A percentile compares a stretch with the other conserved stretches of the same genome.
phyloP scores from a whole-genome alignment of 306 rosid genomes.

The Myrica gale region DNA sequence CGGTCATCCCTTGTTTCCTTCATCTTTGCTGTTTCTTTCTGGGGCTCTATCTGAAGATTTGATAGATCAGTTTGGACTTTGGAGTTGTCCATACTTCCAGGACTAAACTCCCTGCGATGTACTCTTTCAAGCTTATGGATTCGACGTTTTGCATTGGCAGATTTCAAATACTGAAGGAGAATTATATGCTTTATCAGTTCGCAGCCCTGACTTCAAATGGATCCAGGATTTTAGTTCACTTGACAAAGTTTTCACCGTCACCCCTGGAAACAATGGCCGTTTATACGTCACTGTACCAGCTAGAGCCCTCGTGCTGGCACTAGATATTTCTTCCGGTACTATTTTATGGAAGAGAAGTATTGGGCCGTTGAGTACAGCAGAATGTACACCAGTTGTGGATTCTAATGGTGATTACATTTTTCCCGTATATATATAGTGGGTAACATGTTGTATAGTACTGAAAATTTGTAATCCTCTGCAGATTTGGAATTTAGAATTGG shows the following conservation, averaged over 20 bases:
- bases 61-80: not conserved
- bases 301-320: conserved; percentile 60
- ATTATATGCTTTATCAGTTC: conserved; percentile 57
- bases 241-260: conserved; percentile 50
- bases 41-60: not conserved
- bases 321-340: conserved; percentile 65
- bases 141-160: conserved; percentile 35
- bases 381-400: conserved; percentile 58
- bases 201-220: conserved; percentile 59
- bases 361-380: conserved; percentile 61
- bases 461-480: not conserved
- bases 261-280: conserved; percentile 78
- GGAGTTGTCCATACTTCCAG: conserved; percentile 7
- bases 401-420: conserved; percentile 54
- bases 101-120: not conserved
- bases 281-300: conserved; percentile 58
- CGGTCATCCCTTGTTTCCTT: conserved; percentile 23
- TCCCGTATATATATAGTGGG: not conserved
- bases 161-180: conserved; percentile 73
- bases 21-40: not conserved
- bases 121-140: conserved; percentile 5
- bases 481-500: not conserved
- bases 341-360: conserved; percentile 67
- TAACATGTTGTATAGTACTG: not conserved
- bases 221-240: conserved; percentile 71